A percentile compares a stretch with the other conserved stretches of the same genome.
These are phyloP conservation scores for Candida loeiensis DNA, from an alignment of 805 yeast genomes.

Conservation along the genomic window DNA sequence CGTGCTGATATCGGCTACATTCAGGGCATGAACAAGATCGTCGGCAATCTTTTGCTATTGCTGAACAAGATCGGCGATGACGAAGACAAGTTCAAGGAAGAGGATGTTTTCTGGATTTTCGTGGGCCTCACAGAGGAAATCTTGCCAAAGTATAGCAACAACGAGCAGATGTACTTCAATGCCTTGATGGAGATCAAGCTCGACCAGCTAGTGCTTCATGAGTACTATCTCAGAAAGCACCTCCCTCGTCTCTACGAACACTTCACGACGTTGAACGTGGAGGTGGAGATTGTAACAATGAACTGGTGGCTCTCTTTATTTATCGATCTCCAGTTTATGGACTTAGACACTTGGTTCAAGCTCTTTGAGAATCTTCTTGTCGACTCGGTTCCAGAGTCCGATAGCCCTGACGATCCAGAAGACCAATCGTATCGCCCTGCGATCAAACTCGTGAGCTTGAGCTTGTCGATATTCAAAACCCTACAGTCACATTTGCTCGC, in stretches of 20 bases:
- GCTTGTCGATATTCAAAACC: slow-evolving; percentile 35
- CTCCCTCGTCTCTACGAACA: slow-evolving; percentile 42
- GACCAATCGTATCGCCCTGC: slow-evolving; percentile 8
- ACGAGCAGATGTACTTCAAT: slow-evolving; percentile 11
- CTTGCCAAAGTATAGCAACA: slow-evolving; percentile 37
- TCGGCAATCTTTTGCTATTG: slow-evolving; percentile 44
- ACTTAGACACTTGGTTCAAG: slow-evolving; percentile 49
- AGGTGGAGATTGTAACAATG: slow-evolving; percentile 47
- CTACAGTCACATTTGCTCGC: slow-evolving; percentile 30
- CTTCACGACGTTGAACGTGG: slow-evolving; percentile 32
- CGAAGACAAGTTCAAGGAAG: slow-evolving; percentile 26
- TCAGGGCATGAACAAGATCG: slow-evolving; percentile 62
- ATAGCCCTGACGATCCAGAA: background rate
- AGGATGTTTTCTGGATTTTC: slow-evolving; percentile 53
- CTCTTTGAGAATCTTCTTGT: slow-evolving; percentile 47
- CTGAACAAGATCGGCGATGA: slow-evolving; percentile 8
- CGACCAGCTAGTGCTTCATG: slow-evolving; percentile 38
- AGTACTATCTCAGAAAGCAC: slow-evolving; percentile 26
- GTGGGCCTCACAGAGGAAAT: slow-evolving; percentile 47
- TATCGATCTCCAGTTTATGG: slow-evolving; percentile 43
- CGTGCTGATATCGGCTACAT: slow-evolving; percentile 51
- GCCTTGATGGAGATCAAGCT: slow-evolving; percentile 28
- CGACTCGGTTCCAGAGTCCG: slow-evolving; percentile 5
- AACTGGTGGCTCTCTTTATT: slow-evolving; percentile 58
- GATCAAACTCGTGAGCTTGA: slow-evolving; percentile 30